phyloP scores from a whole-genome alignment of 257 asterid species.

The Solanum pennellii region DNA sequence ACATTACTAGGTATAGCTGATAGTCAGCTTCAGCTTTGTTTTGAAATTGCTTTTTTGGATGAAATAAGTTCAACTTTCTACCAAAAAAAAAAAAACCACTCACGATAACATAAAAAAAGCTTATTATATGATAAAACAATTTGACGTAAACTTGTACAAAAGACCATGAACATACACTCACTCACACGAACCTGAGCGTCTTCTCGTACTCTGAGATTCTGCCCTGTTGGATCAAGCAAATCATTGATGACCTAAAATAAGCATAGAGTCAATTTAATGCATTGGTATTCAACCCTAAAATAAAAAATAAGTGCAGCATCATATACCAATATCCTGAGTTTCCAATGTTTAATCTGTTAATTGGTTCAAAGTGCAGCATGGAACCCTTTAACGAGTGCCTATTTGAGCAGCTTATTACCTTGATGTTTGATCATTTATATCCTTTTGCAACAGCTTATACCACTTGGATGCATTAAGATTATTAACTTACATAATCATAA shows the following conservation, averaged over 20 bases:
- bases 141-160: neutral
- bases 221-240: slow-evolving; percentile 79
- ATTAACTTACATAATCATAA: neutral
- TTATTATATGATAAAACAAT: neutral
- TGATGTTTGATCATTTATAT: neutral
- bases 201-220: slow-evolving; percentile 73
- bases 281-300: neutral
- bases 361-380: neutral
- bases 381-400: neutral
- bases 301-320: neutral
- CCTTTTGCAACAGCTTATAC: neutral
- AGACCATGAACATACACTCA: neutral
- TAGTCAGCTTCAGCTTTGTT: neutral
- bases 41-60: neutral
- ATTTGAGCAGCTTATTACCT: neutral
- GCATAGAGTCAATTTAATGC: slow-evolving; percentile 1
- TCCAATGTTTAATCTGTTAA: neutral
- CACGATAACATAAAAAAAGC: neutral
- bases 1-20: neutral
- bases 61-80: neutral
- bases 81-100: neutral
- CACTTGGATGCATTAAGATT: neutral
- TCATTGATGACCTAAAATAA: slow-evolving; percentile 73
- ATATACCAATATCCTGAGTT: neutral
- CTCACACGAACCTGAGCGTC: slow-evolving; percentile 52